Percentiles rank a stretch among this genome's conserved stretches.
Conservation (phyloP, 495 filamentous ascomycete genomes). For the Parachaetomium inaequale region DNA sequence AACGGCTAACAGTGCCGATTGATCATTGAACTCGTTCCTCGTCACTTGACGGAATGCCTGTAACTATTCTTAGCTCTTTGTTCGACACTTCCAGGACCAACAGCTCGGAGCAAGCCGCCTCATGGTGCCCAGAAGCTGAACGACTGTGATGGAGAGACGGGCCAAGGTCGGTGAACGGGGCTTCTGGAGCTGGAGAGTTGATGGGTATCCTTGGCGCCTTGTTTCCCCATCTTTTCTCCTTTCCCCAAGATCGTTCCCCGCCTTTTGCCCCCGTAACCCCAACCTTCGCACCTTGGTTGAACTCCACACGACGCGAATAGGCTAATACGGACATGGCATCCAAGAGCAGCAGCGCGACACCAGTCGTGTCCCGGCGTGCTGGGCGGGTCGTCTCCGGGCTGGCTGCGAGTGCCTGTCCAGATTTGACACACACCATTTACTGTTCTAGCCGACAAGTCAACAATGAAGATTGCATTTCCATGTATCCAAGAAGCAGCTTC, state of each 20-base stretch:
- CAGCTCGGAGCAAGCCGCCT: background rate
- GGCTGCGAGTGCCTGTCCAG: background rate
- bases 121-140: too few relatives aligned
- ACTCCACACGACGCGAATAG: constrained; percentile 15
- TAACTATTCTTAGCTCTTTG: background rate
- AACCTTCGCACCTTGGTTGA: background rate
- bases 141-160: background rate
- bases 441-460: background rate
- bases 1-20: background rate
- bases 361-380: background rate
- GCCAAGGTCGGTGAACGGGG: too few relatives aligned
- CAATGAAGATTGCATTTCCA: background rate
- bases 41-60: background rate
- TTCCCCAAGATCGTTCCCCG: constrained; percentile 2
- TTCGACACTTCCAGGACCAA: background rate
- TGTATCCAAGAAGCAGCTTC: too few relatives aligned
- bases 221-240: background rate
- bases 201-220: constrained; percentile 1
- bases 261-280: constrained; percentile 5
- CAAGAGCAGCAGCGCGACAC: background rate
- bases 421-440: background rate
- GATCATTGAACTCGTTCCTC: background rate
- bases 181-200: background rate
- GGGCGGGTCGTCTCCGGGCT: background rate
- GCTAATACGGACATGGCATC: constrained; percentile 6